Conservation (phyloP, 345 rosid genomes). For the Acer campestre region DNA sequence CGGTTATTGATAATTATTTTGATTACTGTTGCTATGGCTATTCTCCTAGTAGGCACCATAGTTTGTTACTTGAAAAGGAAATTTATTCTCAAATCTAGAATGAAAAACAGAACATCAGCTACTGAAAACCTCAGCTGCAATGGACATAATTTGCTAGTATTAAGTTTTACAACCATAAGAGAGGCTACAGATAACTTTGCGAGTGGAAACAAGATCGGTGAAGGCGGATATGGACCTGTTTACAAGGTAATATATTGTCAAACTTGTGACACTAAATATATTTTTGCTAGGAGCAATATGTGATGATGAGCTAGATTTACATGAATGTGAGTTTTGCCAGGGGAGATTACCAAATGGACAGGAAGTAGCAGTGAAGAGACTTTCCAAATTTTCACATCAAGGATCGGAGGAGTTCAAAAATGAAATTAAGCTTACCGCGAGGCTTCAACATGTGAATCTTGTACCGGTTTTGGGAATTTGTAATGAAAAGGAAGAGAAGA, state of each 20-base stretch:
- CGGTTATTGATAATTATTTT: background rate
- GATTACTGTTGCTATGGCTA: background rate
- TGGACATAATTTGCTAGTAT: constrained; percentile 15
- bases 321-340: constrained; percentile 9
- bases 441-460: constrained; percentile 32
- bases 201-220: constrained; percentile 22
- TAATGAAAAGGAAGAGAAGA: constrained; percentile 25
- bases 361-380: constrained; percentile 36
- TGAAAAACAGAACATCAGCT: background rate
- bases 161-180: constrained; percentile 16
- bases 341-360: constrained; percentile 22
- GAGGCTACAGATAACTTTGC: constrained; percentile 24
- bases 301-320: background rate
- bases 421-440: constrained; percentile 26
- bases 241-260: constrained; percentile 17
- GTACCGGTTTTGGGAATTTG: constrained; percentile 24
- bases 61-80: constrained; percentile 11
- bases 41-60: background rate
- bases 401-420: constrained; percentile 30
- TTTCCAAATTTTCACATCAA: constrained; percentile 25
- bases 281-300: background rate
- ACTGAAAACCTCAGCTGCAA: background rate
- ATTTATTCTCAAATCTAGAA: background rate
- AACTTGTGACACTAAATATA: background rate
- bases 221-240: constrained; percentile 31